Evolutionary conservation across 208 protist genomes (phyloP).

Genomic region (Wallacemonas sp.): DNA sequence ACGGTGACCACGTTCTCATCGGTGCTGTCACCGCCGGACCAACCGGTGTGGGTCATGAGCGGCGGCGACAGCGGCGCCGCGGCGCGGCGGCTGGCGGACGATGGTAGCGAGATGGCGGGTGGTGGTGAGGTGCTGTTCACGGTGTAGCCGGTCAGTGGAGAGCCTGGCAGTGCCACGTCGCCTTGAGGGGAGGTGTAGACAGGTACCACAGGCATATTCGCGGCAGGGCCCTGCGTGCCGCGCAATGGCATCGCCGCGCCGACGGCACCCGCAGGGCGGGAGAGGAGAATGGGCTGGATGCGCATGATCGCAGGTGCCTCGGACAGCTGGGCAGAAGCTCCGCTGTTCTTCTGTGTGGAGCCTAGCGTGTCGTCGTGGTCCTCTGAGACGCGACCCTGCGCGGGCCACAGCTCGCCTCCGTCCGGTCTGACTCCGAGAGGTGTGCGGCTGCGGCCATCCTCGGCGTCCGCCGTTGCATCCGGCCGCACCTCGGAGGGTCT

Average conservation of each 20-base stretch:
- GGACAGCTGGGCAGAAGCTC: no score
- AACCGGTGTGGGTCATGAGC: not conserved
- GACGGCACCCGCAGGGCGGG: not conserved
- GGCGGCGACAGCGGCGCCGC: not conserved
- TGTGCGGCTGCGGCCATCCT: no score
- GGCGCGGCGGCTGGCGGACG: no score
- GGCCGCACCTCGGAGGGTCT: not conserved
- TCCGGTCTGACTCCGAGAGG: no score
- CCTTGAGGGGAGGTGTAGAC: conserved; percentile 3
- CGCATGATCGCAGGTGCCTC: not conserved
- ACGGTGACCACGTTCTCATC: not conserved
- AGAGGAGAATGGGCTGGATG: conserved; percentile 3
- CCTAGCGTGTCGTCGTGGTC: no score
- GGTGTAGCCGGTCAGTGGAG: not conserved
- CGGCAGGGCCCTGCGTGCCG: not conserved
- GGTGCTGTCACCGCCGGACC: not conserved
- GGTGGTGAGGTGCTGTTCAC: not conserved
- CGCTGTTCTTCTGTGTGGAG: no score
- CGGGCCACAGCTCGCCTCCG: no score
- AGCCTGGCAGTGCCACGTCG: not conserved
- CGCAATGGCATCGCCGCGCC: not conserved
- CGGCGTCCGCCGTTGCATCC: no score
- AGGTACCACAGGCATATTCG: not conserved
- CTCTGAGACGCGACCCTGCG: no score
- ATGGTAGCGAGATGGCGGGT: not conserved